Evolutionary conservation across 495 filamentous ascomycete genomes (phyloP).

Genomic region (Lophiostoma macrostomum): DNA sequence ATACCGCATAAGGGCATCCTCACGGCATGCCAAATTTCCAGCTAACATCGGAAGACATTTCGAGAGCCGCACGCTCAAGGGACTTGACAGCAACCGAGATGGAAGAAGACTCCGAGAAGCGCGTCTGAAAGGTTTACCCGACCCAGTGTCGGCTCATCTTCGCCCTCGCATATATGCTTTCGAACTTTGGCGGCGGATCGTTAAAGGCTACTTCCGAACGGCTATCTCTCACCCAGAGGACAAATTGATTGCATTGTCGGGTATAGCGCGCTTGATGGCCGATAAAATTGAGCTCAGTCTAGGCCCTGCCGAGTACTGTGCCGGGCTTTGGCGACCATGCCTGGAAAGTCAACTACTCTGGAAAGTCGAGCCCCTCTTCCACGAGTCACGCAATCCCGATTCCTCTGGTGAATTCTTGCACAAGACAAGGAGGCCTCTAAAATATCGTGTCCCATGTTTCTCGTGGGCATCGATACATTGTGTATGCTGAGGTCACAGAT

Average conservation of each 20-base stretch:
- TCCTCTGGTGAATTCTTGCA: background rate
- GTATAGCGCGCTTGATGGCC: conserved; percentile 7
- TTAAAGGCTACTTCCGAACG: background rate
- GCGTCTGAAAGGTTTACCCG: conserved; percentile 3
- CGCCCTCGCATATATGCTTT: background rate
- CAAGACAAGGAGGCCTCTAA: background rate
- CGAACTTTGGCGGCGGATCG: conserved; percentile 7
- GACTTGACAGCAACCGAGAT: background rate
- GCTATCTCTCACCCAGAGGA: conserved; percentile 5
- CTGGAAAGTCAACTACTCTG: conserved; percentile 7
- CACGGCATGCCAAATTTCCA: conserved; percentile 11
- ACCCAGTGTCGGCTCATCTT: conserved; percentile 1
- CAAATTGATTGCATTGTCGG: conserved; percentile 8
- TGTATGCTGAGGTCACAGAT: conserved; percentile 2
- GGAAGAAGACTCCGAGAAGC: background rate
- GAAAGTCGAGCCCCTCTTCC: conserved; percentile 3
- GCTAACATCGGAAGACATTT: background rate
- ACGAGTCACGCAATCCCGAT: background rate
- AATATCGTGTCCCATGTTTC: conserved; percentile 3
- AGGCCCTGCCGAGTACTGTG: background rate
- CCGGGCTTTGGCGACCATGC: background rate
- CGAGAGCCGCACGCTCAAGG: background rate
- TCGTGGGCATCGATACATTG: conserved; percentile 8
- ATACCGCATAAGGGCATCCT: conserved; percentile 7
- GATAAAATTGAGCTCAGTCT: background rate